Evolutionary conservation across 1,284 basidiomycete genomes (phyloP), one percentile per base, ranked within the genome.

Genomic region (Kalmanozyma brasiliensis): DNA sequence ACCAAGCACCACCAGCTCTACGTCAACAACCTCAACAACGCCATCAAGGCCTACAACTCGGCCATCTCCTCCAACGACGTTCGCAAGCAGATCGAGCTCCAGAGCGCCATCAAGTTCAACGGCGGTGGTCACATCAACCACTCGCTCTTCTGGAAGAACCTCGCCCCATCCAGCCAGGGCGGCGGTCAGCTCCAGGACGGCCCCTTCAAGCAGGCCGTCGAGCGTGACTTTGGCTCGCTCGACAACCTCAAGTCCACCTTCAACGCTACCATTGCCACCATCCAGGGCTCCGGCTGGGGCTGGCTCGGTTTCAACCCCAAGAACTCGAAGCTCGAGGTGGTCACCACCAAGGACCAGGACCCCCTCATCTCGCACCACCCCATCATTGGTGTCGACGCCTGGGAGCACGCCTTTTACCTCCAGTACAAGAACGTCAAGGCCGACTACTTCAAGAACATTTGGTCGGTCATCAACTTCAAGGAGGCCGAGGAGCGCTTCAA

Each of bases 271-370:
- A 94, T 95, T n/a, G 91, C 91, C 41, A 93, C 87, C 52, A 91
- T 99, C 73, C 95, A 99, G 85, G 96, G 95, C 42, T 94, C 91
- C 68, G 96, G 95, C 19, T 98, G 95, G 96, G 94, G 93, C 47
- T 98, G 95, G 95, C 87, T 98, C 49, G 71, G 72, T 17, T 71
- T 73, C 61, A 76, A 72, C 51, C 62, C 76, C 65, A 56, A 72
- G 44, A 73, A 63, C 46, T 69, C 90, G 84, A 90, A 88, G 83
- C 88, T 98, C 40, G 93, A 95, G 62, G 72, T 74, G 14, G 59
- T 90, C 55, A 94, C 94, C 35, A 97, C 95, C 24, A 85, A 93
- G 33, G 97, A 98, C 86, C 96, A 98, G 86, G 96, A 98, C 83
- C 96, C 96, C 47, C 86, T 98, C 51, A 87, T 96, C 69, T 80